Percentiles rank a stretch among this genome's conserved stretches.
These are phyloP conservation scores for Sclerotinia borealis DNA, from an alignment of 2,329 filamentous ascomycete genomes.

Conservation along the genomic window DNA sequence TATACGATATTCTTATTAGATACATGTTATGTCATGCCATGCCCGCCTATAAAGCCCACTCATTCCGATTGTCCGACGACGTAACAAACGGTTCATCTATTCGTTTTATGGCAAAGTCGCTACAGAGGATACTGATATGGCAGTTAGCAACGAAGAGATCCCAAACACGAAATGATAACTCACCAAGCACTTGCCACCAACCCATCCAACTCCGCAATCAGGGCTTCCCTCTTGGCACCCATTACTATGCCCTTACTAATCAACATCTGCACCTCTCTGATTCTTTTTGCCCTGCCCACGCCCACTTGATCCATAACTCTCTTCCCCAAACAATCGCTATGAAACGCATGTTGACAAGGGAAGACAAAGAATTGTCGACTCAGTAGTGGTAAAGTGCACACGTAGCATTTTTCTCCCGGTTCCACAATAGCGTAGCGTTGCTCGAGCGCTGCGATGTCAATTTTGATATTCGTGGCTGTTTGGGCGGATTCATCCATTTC, in stretches of 20 bases:
- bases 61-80: conserved; percentile 63
- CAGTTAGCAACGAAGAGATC: conserved; percentile 9
- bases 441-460: conserved; percentile 80
- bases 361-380: conserved; percentile 97
- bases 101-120: conserved; percentile 88
- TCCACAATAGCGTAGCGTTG: conserved; percentile 93
- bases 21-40: not conserved
- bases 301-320: conserved; percentile 80
- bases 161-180: conserved; percentile 31
- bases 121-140: conserved; percentile 73
- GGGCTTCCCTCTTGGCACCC: conserved; percentile 68
- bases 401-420: conserved; percentile 89
- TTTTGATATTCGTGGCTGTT: conserved; percentile 85
- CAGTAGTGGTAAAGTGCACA: conserved; percentile 77
- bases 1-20: not conserved
- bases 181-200: conserved; percentile 86
- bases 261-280: conserved; percentile 78
- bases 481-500: conserved; percentile 94
- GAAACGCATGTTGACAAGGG: conserved; percentile 95
- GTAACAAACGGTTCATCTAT: conserved; percentile 90
- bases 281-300: conserved; percentile 67
- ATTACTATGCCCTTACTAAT: conserved; percentile 70
- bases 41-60: conserved; percentile 56
- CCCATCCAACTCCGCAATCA: conserved; percentile 85
- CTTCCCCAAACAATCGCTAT: conserved; percentile 86